Evolutionary conservation across 2,329 filamentous ascomycete species (phyloP), one percentile per base, ranked within the genome.

Genomic region (Mycosphaerelloides madeirae): DNA sequence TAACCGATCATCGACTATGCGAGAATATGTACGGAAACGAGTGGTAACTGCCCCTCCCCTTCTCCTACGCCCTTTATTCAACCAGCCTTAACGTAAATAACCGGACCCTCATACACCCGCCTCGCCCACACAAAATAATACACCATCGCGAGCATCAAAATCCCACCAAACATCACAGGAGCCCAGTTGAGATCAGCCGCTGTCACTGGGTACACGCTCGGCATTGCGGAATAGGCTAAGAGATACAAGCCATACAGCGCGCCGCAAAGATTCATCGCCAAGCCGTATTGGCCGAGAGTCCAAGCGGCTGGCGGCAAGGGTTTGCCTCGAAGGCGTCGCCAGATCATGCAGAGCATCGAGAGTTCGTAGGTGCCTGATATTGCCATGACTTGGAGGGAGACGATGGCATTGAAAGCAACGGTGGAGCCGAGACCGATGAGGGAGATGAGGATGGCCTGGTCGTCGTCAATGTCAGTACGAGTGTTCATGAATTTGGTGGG

Each of bases 321-420:
- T 25, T 57, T 43, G n/a, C 54, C 50, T 14, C 42, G 44, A 20
- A 60, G 25, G 29, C 57, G 50, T 31, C 48, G 47, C 18, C 51
- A 38, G 12, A 51, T 42, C 8, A 58, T 46, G 15, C 62, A 62
- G 33, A 62, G 61, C 38, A 65, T 62, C 16, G 58, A 61, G 25
- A 66, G 56, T 20, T 63, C 54, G 47, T 67, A 67, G 4, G 62
- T 65, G 14, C 53, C 56, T 46, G 65, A 56, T 16, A 67, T 57
- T 3, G 58, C 63, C 2, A 61, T 52, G 3, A 59, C 53, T 1
- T 58, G 59, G 5, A 67, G 55, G 7, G 64, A 65, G 19, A 64
- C 54, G 45, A 67, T 61, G 34, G 59, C 56, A 44, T 64, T 65
- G 52, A 66, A 64, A 9, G 63, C 63, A 13, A 58, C 50, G 1